These are phyloP conservation scores for Durusdinium trenchii DNA, from an alignment of 73 alveolate genomes.

Conservation along the genomic window DNA sequence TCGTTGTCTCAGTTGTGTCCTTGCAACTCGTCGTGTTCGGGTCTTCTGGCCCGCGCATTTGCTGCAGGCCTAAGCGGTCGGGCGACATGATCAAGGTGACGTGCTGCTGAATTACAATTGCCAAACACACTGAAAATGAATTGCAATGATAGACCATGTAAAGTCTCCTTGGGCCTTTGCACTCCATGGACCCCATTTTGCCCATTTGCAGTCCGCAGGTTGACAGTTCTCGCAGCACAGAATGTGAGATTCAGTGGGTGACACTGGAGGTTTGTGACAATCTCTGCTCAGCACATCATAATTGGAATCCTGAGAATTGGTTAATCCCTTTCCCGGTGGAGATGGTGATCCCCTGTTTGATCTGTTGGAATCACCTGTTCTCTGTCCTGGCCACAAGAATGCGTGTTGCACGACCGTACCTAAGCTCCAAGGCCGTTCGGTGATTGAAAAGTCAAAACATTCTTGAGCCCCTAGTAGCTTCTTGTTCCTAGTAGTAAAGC, in stretches of 20 bases:
- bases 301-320: background rate
- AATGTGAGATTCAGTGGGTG: background rate
- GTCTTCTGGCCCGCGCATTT: slow-evolving; percentile 92
- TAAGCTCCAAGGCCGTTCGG: background rate
- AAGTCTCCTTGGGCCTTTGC: background rate
- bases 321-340: background rate
- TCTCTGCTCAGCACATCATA: background rate
- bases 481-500: too few relatives aligned
- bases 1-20: too few relatives aligned
- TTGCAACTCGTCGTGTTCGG: slow-evolving; percentile 69
- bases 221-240: slow-evolving; percentile 58
- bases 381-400: slow-evolving; percentile 76
- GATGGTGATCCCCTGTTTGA: background rate
- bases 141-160: too few relatives aligned
- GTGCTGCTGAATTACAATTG: too few relatives aligned
- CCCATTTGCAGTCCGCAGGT: slow-evolving; percentile 95
- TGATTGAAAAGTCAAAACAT: too few relatives aligned
- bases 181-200: slow-evolving; percentile 88
- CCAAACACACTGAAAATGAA: too few relatives aligned
- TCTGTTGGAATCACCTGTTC: background rate
- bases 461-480: too few relatives aligned
- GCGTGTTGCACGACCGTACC: slow-evolving; percentile 95
- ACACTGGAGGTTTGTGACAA: background rate
- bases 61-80: slow-evolving; percentile 40
- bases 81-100: background rate